Conservation (phyloP, 2,329 filamentous ascomycete genomes). For the Thielaviopsis populi region DNA sequence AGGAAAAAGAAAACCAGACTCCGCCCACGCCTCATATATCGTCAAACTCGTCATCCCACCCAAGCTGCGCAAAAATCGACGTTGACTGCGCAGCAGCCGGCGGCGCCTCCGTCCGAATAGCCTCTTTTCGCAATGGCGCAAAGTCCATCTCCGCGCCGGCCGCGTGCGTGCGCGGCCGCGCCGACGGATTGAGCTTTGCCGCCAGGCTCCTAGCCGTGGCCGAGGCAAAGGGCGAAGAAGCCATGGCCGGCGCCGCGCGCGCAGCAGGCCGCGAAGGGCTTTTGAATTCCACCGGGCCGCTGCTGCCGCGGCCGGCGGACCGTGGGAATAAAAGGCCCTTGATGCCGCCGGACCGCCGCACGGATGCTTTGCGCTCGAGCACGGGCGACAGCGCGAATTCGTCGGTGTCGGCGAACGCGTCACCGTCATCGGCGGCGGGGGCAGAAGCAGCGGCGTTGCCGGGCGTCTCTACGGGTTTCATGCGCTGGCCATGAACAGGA, state of each 20-base stretch:
- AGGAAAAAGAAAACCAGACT: neutral
- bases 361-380: neutral
- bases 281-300: constrained; percentile 13
- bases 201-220: constrained; percentile 12
- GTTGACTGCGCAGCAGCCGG: constrained; percentile 10
- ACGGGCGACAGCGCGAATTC: constrained; percentile 4
- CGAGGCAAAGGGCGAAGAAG: constrained; percentile 15
- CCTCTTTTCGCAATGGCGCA: constrained; percentile 7
- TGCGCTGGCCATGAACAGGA: neutral
- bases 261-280: constrained; percentile 6
- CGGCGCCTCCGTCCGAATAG: neutral
- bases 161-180: neutral
- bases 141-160: constrained; percentile 4
- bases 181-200: constrained; percentile 4
- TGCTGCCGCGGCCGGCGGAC: constrained; percentile 2
- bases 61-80: constrained; percentile 40
- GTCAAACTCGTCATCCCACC: constrained; percentile 44
- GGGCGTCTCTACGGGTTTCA: neutral
- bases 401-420: neutral
- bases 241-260: neutral
- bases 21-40: constrained; percentile 24
- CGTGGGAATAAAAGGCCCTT: constrained; percentile 12
- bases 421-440: neutral
- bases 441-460: neutral
- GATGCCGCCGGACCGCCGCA: constrained; percentile 9